phyloP scores from a whole-genome alignment of 768 basidiomycete species.

The Hysterangium stoloniferum region DNA sequence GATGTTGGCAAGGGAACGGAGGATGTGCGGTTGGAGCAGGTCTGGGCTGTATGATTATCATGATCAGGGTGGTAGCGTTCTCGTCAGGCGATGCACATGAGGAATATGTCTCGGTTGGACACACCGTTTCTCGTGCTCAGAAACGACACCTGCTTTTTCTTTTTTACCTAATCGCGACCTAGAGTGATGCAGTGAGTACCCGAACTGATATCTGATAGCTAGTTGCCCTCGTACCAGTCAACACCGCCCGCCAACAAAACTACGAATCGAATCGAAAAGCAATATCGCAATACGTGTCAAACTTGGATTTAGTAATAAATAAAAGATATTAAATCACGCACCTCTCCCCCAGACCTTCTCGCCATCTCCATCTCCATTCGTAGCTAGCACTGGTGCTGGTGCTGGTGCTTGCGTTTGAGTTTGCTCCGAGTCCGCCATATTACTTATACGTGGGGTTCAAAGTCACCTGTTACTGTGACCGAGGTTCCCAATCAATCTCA shows the following conservation, averaged over 20 bases:
- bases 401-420: no score
- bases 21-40: slow-evolving; percentile 79
- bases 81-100: background rate
- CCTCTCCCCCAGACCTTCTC: no score
- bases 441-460: no score
- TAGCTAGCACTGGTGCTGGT: no score
- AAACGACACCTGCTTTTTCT: slow-evolving; percentile 12
- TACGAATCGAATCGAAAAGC: background rate
- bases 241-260: slow-evolving; percentile 9
- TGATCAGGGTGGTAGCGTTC: background rate
- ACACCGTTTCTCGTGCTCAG: slow-evolving; percentile 6
- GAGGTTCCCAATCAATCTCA: no score
- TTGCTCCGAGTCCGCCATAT: no score
- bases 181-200: background rate
- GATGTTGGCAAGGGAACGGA: slow-evolving; percentile 82
- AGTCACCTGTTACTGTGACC: no score
- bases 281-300: no score
- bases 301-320: no score
- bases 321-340: no score
- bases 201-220: background rate
- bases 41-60: slow-evolving; percentile 47
- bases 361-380: no score
- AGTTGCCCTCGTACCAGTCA: slow-evolving; percentile 7
- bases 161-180: slow-evolving; percentile 15
- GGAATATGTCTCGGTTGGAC: background rate